These are phyloP conservation scores for Escallonia herrerae DNA, from an alignment of 129 eudicot genomes.

Conservation along the genomic window DNA sequence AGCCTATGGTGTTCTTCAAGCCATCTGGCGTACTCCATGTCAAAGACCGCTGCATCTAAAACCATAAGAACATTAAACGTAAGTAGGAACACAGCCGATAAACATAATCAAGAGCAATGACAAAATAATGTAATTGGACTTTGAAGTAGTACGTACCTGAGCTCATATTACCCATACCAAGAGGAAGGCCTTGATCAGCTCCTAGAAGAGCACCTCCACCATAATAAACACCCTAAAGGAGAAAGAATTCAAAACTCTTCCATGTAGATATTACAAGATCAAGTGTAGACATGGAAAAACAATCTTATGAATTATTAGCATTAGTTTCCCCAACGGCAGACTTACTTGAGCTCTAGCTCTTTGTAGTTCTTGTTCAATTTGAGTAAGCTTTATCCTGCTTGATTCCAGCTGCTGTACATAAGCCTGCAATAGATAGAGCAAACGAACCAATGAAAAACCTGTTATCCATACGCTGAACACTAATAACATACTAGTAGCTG, in stretches of 20 bases:
- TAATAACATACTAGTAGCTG: too few relatives aligned
- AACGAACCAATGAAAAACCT: constrained; percentile 16
- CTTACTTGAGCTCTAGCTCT: constrained; percentile 88
- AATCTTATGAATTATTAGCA: not conserved
- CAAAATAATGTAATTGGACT: not conserved
- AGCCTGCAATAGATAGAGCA: constrained; percentile 54
- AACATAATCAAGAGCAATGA: too few relatives aligned
- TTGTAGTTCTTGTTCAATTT: constrained; percentile 90
- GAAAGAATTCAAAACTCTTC: not conserved
- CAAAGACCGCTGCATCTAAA: constrained; percentile 82
- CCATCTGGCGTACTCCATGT: constrained; percentile 93
- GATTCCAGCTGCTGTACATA: constrained; percentile 97
- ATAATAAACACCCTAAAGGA: constrained; percentile 53
- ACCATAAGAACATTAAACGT: not conserved
- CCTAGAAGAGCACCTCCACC: constrained; percentile 68
- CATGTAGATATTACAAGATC: not conserved
- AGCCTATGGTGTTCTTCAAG: constrained; percentile 86
- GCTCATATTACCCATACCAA: constrained; percentile 51
- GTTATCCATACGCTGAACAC: not conserved
- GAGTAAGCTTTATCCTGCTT: constrained; percentile 91
- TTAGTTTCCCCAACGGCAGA: not conserved
- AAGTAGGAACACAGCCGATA: too few relatives aligned
- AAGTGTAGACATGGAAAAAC: not conserved
- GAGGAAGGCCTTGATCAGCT: constrained; percentile 79
- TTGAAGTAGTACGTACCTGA: constrained; percentile 35